These are phyloP conservation scores for Chiua virens DNA, from an alignment of 768 basidiomycete species.

Conservation along the genomic window DNA sequence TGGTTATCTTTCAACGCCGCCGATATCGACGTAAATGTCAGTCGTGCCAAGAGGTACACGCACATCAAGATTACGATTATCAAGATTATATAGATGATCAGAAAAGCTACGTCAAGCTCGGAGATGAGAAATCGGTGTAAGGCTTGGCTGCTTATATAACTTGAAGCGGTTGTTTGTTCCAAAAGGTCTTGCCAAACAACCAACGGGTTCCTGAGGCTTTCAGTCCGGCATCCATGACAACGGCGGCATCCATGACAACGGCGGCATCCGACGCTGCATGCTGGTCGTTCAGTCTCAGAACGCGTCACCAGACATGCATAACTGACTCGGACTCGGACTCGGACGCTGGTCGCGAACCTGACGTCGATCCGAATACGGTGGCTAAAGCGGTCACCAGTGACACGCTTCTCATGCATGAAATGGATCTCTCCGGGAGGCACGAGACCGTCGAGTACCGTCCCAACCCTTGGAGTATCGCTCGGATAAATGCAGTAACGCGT, in stretches of 20 bases:
- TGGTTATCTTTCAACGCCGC: no score
- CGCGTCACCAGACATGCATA: not conserved
- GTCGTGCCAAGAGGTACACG: no score
- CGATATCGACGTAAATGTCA: no score
- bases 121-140: no score
- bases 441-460: slow-evolving; percentile 67
- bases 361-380: not conserved
- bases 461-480: slow-evolving; percentile 81
- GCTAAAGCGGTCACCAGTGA: slow-evolving; percentile 19
- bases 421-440: slow-evolving; percentile 60
- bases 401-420: slow-evolving; percentile 39
- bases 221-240: not conserved
- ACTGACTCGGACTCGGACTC: slow-evolving; percentile 22
- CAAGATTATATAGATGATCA: no score
- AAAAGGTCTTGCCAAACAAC: slow-evolving; percentile 13
- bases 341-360: slow-evolving; percentile 13
- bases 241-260: not conserved
- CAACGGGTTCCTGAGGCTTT: not conserved
- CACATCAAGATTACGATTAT: no score
- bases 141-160: no score
- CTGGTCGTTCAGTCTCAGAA: slow-evolving; percentile 31
- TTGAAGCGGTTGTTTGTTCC: not conserved
- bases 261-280: no score
- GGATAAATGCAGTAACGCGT: slow-evolving; percentile 69
- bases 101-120: no score